Percentiles rank a stretch among this genome's conserved stretches.
Conservation (phyloP, 192 early-diverging fungal genomes). For the Linnemannia schmuckeri region DNA sequence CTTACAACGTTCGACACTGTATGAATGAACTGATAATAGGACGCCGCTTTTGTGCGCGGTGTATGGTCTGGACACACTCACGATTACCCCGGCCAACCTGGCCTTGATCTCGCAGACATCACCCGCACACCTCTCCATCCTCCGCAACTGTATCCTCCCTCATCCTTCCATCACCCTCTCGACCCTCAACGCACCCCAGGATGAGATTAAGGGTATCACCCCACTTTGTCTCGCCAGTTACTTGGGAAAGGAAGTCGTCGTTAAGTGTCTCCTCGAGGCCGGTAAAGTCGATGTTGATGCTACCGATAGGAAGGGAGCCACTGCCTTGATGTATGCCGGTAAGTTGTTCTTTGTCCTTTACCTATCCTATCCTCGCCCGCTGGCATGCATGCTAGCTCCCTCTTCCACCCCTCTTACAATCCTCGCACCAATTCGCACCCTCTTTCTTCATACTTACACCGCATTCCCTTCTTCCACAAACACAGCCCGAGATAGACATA, state of each 20-base stretch:
- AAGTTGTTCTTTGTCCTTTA: constrained; percentile 8
- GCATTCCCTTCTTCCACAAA: background rate
- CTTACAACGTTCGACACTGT: background rate
- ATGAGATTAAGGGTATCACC: constrained; percentile 73
- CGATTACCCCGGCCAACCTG: constrained; percentile 69
- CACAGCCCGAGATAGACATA: constrained; percentile 72
- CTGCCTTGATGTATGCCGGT: constrained; percentile 80
- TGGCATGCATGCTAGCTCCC: background rate
- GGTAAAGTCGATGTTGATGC: constrained; percentile 73
- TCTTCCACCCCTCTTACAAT: background rate
- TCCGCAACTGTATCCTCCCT: constrained; percentile 63
- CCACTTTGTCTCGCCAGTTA: constrained; percentile 77
- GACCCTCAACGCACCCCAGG: constrained; percentile 71
- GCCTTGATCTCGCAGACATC: constrained; percentile 66
- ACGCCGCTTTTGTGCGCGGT: constrained; percentile 73
- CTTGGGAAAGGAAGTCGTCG: constrained; percentile 71
- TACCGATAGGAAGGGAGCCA: constrained; percentile 73
- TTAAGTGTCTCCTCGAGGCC: constrained; percentile 68
- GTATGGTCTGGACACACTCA: constrained; percentile 69
- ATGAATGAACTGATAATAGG: constrained; percentile 42
- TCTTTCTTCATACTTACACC: background rate
- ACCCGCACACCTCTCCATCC: constrained; percentile 65
- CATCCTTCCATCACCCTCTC: constrained; percentile 60
- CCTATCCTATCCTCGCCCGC: background rate
- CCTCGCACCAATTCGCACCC: background rate